These are phyloP conservation scores for Colletotrichum tofieldiae DNA, from an alignment of 2,329 filamentous ascomycete genomes.

Conservation along the genomic window DNA sequence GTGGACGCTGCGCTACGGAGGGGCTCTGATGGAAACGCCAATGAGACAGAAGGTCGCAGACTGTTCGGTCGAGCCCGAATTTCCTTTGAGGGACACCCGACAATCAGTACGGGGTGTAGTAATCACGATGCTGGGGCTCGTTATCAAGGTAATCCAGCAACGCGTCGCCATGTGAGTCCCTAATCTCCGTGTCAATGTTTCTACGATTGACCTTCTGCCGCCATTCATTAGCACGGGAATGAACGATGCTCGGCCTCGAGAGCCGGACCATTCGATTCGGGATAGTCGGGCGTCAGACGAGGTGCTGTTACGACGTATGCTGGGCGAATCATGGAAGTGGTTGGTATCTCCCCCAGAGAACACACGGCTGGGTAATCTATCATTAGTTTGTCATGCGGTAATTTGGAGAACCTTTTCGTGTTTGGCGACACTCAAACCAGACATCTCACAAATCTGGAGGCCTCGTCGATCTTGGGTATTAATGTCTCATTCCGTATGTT, in stretches of 20 bases:
- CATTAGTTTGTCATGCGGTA: too few species aligned
- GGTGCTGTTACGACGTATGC: background rate
- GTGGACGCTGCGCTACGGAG: background rate
- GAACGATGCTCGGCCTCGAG: background rate
- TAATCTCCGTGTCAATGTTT: background rate
- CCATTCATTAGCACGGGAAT: too few species aligned
- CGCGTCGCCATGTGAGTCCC: background rate
- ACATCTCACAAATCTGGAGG: background rate
- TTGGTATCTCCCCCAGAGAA: background rate
- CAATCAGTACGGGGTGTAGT: background rate
- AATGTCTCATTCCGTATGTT: slow-evolving; percentile 42
- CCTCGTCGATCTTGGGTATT: slow-evolving; percentile 34
- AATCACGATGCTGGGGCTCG: background rate
- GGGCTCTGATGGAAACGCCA: too few species aligned
- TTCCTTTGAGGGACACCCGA: background rate
- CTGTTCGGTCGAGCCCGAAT: background rate
- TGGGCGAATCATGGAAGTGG: background rate
- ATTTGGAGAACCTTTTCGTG: too few species aligned
- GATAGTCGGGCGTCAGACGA: background rate
- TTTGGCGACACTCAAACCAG: background rate
- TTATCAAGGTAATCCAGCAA: background rate
- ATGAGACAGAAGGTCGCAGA: background rate
- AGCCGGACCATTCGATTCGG: too few species aligned
- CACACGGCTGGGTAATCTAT: background rate
- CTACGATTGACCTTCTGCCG: background rate